Base-by-base conservation (phyloP, 2,329 filamentous ascomycete genomes). In the Paracorniculantispora psalliotae region DNA sequence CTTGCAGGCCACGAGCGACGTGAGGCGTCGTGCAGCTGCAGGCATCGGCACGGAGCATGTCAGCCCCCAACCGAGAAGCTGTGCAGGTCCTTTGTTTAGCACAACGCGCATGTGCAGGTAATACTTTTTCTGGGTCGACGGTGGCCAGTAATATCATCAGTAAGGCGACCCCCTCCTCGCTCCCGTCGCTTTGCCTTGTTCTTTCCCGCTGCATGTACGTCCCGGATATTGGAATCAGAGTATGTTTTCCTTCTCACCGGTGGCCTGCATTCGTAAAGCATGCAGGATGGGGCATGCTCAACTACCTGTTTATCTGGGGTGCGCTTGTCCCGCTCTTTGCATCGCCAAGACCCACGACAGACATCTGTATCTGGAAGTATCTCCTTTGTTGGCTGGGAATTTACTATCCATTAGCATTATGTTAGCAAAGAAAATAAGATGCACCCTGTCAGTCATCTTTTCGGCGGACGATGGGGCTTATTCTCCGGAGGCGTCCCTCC, bases 21-120 rank as follows among this genome's bases (percentile, higher is more conserved):
- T 55, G 53, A 57, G 44, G 53, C 53, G 23, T n/a, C n/a, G n/a
- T 56, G 53, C 43, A 48, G 30, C 39, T 33, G 51, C 23, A 26
- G 25, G 12, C 35, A 23, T 28, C 21, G 37, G 37, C 30, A 21
- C 17, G 21, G 28, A 30, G 33, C 2, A 47, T 48, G 30, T n/a
- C 41, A 43, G 53, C 51, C 39, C 51, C 51, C 51, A 56, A 28
- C 43, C 48, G 21, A 23, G 44, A 30, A 35, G 53, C 44, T 23
- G 9, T 19, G 25, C 12, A 19, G 28, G 23, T 2, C 44, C 44
- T 28, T 15, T 57, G 48, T 49, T 39, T 23, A 39, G 53, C 28
- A 55, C 52, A 55, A 33, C 35, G 52, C 19, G 35, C 41, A 25
- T 12, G 17, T 25, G 52, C 52, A 55, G 41, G 39, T 13, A 26